Percentiles rank a stretch among this genome's conserved stretches.
Conservation (phyloP, 805 yeast genomes). For the Metschnikowia vanudenii region DNA sequence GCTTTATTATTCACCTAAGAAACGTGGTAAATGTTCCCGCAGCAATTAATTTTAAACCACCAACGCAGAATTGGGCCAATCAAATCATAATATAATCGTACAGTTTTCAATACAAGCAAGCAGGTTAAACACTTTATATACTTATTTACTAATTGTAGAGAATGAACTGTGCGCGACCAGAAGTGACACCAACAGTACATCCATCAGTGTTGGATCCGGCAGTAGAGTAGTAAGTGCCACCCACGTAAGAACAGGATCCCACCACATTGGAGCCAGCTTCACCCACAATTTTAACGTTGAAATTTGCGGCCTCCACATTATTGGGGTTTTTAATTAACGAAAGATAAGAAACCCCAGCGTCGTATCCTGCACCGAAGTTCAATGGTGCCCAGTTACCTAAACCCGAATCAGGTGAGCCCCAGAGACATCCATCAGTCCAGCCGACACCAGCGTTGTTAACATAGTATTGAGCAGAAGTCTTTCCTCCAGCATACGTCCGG, state of each 20-base stretch:
- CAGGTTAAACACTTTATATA: too few relatives aligned
- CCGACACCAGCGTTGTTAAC: constrained; percentile 96
- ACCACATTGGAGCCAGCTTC: constrained; percentile 56
- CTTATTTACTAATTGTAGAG: constrained; percentile 28
- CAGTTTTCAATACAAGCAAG: background rate
- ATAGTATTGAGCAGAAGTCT: constrained; percentile 93
- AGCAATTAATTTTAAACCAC: too few relatives aligned
- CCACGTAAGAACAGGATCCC: constrained; percentile 78
- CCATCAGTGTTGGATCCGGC: constrained; percentile 70
- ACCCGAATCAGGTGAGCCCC: constrained; percentile 81
- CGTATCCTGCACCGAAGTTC: constrained; percentile 88
- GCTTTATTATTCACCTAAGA: too few relatives aligned
- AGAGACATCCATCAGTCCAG: constrained; percentile 85
- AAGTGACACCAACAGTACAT: constrained; percentile 88
- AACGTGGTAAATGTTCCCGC: too few relatives aligned
- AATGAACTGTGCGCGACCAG: constrained; percentile 82
- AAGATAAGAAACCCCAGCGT: constrained; percentile 67
- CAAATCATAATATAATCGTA: too few relatives aligned
- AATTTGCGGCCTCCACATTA: constrained; percentile 62
- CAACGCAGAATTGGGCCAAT: too few relatives aligned
- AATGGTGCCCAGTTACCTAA: constrained; percentile 99
- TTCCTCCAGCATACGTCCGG: constrained; percentile 77
- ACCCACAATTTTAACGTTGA: constrained; percentile 65
- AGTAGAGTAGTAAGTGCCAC: constrained; percentile 59
- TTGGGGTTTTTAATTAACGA: constrained; percentile 96